Conservation (phyloP, 371 early-diverging fungal genomes). For the Lichtheimia corymbifera region DNA sequence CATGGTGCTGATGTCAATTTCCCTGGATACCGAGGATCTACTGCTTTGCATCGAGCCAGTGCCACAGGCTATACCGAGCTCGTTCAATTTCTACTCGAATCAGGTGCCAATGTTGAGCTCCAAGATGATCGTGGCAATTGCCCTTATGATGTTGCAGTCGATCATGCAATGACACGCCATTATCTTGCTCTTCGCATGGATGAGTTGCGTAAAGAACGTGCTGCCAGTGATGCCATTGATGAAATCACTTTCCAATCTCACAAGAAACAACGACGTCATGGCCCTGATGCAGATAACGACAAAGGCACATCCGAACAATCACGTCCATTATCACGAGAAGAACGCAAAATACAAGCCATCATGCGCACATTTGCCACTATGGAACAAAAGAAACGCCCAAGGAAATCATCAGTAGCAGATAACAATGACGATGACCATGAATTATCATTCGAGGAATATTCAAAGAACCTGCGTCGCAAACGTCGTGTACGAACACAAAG, state of each 20-base stretch:
- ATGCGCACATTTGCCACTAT: slow-evolving; percentile 53
- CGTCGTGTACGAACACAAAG: not conserved
- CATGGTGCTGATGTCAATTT: slow-evolving; percentile 74
- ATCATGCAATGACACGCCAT: slow-evolving; percentile 26
- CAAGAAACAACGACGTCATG: slow-evolving; percentile 32
- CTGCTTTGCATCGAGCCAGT: slow-evolving; percentile 79
- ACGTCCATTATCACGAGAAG: slow-evolving; percentile 59
- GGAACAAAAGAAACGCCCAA: slow-evolving; percentile 31
- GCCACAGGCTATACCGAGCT: slow-evolving; percentile 53
- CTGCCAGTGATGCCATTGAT: slow-evolving; percentile 31
- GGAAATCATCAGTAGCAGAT: slow-evolving; percentile 24
- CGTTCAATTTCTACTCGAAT: slow-evolving; percentile 63
- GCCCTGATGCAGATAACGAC: slow-evolving; percentile 19
- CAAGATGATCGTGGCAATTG: slow-evolving; percentile 53
- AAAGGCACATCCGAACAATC: slow-evolving; percentile 12
- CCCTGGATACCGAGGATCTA: slow-evolving; percentile 57
- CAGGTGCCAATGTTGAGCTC: slow-evolving; percentile 63
- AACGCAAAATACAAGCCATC: slow-evolving; percentile 69
- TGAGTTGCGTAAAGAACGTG: slow-evolving; percentile 40
- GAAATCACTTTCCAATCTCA: slow-evolving; percentile 38
- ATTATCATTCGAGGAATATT: slow-evolving; percentile 1
- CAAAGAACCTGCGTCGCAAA: slow-evolving; percentile 4
- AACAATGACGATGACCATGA: slow-evolving; percentile 21
- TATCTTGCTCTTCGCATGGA: slow-evolving; percentile 42
- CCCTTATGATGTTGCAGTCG: slow-evolving; percentile 55